These are phyloP conservation scores for Fusarium coffeatum DNA, from an alignment of 2,329 filamentous ascomycete genomes.

Conservation along the genomic window DNA sequence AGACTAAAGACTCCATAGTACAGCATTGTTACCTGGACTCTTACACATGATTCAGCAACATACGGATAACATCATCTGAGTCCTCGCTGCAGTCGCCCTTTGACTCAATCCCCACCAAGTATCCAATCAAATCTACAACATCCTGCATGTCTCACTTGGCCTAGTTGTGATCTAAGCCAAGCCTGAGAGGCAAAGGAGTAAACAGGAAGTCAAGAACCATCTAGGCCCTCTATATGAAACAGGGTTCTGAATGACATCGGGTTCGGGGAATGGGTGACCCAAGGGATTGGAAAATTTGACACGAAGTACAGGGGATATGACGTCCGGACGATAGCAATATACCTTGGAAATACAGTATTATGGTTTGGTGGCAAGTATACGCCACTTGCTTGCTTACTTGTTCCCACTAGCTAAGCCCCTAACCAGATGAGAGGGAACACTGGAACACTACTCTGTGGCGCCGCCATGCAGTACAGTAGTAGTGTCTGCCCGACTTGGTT, in stretches of 20 bases:
- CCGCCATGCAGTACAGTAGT: not conserved
- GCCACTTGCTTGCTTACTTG: not conserved
- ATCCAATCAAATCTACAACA: not conserved
- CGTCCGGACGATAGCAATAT: not conserved
- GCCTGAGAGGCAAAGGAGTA: conserved; percentile 2
- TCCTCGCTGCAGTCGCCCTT: conserved; percentile 7
- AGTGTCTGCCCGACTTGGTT: not conserved
- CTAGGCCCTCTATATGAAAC: conserved; percentile 13
- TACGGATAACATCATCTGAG: not conserved
- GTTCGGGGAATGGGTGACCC: not conserved
- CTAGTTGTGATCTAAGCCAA: conserved; percentile 16
- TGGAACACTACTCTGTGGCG: conserved; percentile 4
- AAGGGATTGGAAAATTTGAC: conserved; percentile 1
- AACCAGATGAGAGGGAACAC: not conserved
- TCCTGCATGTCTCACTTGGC: conserved; percentile 14
- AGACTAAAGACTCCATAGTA: not conserved
- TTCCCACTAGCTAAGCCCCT: not conserved
- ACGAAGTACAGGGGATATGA: conserved; percentile 6
- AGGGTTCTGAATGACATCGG: conserved; percentile 4
- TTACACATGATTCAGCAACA: not conserved
- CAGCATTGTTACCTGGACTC: not conserved
- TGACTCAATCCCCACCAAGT: not conserved
- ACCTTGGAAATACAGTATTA: not conserved
- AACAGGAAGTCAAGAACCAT: conserved; percentile 1
- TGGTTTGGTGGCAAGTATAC: not conserved